Percentiles rank a stretch among this genome's conserved stretches.
Evolutionary conservation across 805 yeast species (phyloP).

Genomic region (Saccharomycopsis babjevae): DNA sequence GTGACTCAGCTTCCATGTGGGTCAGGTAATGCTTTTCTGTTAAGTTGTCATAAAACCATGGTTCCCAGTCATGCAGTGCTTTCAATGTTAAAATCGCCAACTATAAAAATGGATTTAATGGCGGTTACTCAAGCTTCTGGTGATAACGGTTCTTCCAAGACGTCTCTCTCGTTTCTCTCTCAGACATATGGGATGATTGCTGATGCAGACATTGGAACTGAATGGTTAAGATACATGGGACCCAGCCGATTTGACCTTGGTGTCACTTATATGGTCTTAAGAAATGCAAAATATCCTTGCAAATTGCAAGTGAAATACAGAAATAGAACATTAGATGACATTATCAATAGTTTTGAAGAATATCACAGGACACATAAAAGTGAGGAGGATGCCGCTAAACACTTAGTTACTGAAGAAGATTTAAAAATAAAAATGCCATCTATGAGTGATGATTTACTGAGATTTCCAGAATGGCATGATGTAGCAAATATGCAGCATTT

Average conservation of each 20-base stretch:
- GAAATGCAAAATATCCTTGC: conserved; percentile 64
- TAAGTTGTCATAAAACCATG: conserved; percentile 66
- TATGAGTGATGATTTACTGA: conserved; percentile 27
- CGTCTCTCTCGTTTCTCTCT: conserved; percentile 60
- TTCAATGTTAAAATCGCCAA: conserved; percentile 57
- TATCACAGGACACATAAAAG: not conserved
- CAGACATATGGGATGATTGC: conserved; percentile 93
- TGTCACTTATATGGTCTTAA: conserved; percentile 49
- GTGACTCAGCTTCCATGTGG: conserved; percentile 92
- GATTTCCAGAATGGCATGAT: conserved; percentile 64
- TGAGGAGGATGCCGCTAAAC: not conserved
- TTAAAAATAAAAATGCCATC: conserved; percentile 31
- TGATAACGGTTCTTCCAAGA: conserved; percentile 26
- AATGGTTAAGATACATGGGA: conserved; percentile 81
- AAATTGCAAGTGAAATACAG: conserved; percentile 62
- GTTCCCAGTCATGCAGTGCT: conserved; percentile 64
- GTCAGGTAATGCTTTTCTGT: conserved; percentile 86
- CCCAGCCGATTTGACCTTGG: conserved; percentile 78
- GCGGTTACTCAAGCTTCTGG: conserved; percentile 53
- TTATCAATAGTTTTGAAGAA: conserved; percentile 32
- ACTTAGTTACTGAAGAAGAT: conserved; percentile 29
- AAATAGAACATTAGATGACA: conserved; percentile 41
- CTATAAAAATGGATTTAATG: conserved; percentile 71
- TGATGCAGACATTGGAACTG: conserved; percentile 90
- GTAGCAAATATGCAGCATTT: conserved; percentile 44